Base-by-base conservation (phyloP, 1,284 basidiomycete species). In the Ustilago crameri region DNA sequence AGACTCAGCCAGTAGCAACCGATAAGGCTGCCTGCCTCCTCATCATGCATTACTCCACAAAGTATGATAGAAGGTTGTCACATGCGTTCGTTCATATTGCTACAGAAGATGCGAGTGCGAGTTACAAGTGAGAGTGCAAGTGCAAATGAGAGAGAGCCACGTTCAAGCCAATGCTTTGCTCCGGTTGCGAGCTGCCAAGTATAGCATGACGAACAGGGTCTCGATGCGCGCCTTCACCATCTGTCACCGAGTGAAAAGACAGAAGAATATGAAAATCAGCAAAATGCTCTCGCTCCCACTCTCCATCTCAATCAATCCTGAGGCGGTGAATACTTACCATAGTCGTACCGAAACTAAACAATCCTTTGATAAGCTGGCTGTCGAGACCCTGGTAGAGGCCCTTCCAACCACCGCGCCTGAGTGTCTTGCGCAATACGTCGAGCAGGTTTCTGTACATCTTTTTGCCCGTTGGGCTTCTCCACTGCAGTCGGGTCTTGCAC, bases 401-500 rank as follows among this genome's bases (percentile, higher is more conserved):
- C n/a, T 43, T 53, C 30, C 76, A 18, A 3, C 78, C 78, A 9
- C 66, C 62, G 26, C 60, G 48, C 49, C 52, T 59, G 26, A 76
- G 32, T 41, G 76, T 78, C 50, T 79, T 79, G 10, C 59, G 35
- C 43, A 80, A 23, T 37, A 80, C 78, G 24, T 80, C 76, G 8
- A 60, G n/a, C 52, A 80, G 43, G 43, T 69, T 76, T 24, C 57
- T 41, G 47, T 80, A 80, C 57, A 75, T 50, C 60, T 78, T 75
- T 17, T 76, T 64, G 0, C 83, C 84, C 7, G 73, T 74, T 9
- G 84, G 80, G 4, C 73, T 74, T 41, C 81, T 75, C 79, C 81
- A 84, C 51, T 84, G 83, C 37, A 83, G 59, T 5, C 85, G 76
- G 3, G 84, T 84, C 79, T 86, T 85, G 58, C 83, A 74, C 38